These are phyloP conservation scores for Aspergillus campestris DNA, from an alignment of 495 filamentous ascomycete genomes.

Conservation along the genomic window DNA sequence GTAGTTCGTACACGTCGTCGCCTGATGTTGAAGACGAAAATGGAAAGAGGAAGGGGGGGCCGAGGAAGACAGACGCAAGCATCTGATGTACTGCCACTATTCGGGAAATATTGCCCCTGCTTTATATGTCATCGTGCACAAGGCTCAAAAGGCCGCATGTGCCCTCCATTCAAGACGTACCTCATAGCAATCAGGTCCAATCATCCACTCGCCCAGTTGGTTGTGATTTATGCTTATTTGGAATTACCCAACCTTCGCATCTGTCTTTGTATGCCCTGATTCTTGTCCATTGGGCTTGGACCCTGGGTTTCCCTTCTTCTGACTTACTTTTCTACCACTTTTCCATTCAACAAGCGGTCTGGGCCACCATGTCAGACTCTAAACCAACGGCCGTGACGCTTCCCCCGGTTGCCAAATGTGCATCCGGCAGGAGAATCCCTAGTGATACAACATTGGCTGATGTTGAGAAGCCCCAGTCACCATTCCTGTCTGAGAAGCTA, in stretches of 20 bases:
- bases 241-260: neutral
- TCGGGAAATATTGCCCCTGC: constrained; percentile 8
- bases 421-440: constrained; percentile 7
- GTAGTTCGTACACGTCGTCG: too few relatives aligned
- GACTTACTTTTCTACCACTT: neutral
- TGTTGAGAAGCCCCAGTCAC: constrained; percentile 12
- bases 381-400: constrained; percentile 17
- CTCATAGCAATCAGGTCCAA: too few relatives aligned
- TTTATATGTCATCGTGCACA: constrained; percentile 11
- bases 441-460: constrained; percentile 21
- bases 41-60: constrained; percentile 1
- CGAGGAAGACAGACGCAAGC: constrained; percentile 3
- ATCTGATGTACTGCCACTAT: constrained; percentile 7
- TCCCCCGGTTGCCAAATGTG: constrained; percentile 17
- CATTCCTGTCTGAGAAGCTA: constrained; percentile 22
- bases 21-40: neutral
- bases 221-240: neutral
- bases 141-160: neutral
- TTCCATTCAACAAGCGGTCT: constrained; percentile 13
- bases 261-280: neutral
- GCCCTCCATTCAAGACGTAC: neutral
- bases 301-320: neutral
- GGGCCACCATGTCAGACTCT: constrained; percentile 21
- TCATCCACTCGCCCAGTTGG: too few relatives aligned
- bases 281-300: neutral